These are phyloP conservation scores for Periconia macrospinosa DNA, from an alignment of 2,329 filamentous ascomycete species.

Conservation along the genomic window DNA sequence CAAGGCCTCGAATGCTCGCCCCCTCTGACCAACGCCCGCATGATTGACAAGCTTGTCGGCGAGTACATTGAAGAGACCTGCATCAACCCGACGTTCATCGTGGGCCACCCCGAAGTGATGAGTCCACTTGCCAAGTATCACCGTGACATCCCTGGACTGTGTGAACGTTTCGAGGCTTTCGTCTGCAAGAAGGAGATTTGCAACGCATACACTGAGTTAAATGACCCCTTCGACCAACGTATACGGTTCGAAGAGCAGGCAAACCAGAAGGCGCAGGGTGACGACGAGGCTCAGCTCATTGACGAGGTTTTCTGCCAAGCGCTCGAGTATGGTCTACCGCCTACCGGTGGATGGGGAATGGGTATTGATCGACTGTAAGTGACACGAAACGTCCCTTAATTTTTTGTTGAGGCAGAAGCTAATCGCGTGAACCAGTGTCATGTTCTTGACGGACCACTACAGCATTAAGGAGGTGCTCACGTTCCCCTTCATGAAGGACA, in stretches of 20 bases:
- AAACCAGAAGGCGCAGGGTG: conserved; percentile 86
- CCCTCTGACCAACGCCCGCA: conserved; percentile 88
- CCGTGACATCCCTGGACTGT: conserved; percentile 58
- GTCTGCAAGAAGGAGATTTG: conserved; percentile 97
- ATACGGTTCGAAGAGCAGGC: conserved; percentile 81
- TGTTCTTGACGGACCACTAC: conserved; percentile 95
- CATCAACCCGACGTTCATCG: conserved; percentile 91
- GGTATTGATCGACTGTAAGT: conserved; percentile 76
- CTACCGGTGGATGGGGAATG: conserved; percentile 92
- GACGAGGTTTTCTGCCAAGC: conserved; percentile 84
- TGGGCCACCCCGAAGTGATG: conserved; percentile 82
- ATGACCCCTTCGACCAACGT: conserved; percentile 93
- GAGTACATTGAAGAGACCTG: conserved; percentile 95
- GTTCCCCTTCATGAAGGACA: conserved; percentile 97
- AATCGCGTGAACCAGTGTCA: conserved; percentile 38
- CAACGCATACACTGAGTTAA: conserved; percentile 97
- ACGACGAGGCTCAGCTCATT: conserved; percentile 93
- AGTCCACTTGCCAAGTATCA: conserved; percentile 96
- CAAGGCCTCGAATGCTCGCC: conserved; percentile 86
- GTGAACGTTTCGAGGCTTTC: conserved; percentile 96
- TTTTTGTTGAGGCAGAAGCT: neutral
- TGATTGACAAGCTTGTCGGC: conserved; percentile 88
- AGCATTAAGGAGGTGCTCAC: conserved; percentile 94
- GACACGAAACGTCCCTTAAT: conserved; percentile 64
- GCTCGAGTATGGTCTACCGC: conserved; percentile 84